These are phyloP conservation scores for Brassica cretica DNA, from an alignment of 345 rosid species.

Conservation along the genomic window DNA sequence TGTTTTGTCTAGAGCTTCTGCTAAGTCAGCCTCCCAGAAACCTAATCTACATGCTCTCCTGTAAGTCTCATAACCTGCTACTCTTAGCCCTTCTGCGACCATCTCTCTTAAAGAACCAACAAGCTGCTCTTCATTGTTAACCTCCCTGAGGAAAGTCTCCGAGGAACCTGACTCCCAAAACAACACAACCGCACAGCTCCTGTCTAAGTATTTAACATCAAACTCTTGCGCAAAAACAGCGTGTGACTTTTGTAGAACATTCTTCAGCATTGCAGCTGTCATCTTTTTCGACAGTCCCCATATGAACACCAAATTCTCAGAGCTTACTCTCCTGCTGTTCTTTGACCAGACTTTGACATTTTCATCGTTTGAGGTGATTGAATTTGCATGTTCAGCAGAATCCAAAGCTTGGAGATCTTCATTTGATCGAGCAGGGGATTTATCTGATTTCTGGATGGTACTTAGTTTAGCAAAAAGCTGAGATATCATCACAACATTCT, in stretches of 20 bases:
- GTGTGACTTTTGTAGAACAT: slow-evolving; percentile 57
- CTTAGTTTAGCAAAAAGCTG: slow-evolving; percentile 70
- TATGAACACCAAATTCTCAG: slow-evolving; percentile 68
- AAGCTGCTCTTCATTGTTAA: slow-evolving; percentile 48
- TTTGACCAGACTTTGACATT: slow-evolving; percentile 62
- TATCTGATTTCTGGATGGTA: slow-evolving; percentile 52
- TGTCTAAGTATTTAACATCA: slow-evolving; percentile 60
- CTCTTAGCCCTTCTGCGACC: slow-evolving; percentile 71
- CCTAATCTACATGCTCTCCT: slow-evolving; percentile 64
- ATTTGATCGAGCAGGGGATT: slow-evolving; percentile 32
- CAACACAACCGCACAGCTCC: slow-evolving; percentile 71
- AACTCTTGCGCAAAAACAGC: slow-evolving; percentile 50
- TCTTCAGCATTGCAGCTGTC: slow-evolving; percentile 64
- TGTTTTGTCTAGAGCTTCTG: slow-evolving; percentile 62
- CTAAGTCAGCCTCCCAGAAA: slow-evolving; percentile 64
- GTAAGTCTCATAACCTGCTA: slow-evolving; percentile 57
- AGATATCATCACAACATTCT: slow-evolving; percentile 59
- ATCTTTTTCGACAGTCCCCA: slow-evolving; percentile 61
- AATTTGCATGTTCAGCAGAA: slow-evolving; percentile 43
- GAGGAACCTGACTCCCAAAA: slow-evolving; percentile 60
- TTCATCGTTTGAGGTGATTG: slow-evolving; percentile 36
- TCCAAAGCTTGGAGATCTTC: slow-evolving; percentile 34
- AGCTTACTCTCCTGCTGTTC: slow-evolving; percentile 54
- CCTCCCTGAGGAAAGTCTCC: slow-evolving; percentile 44
- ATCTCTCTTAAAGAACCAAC: slow-evolving; percentile 55